Base-by-base conservation (phyloP, 2,329 filamentous ascomycete species). In the Paramyrothecium sp. region DNA sequence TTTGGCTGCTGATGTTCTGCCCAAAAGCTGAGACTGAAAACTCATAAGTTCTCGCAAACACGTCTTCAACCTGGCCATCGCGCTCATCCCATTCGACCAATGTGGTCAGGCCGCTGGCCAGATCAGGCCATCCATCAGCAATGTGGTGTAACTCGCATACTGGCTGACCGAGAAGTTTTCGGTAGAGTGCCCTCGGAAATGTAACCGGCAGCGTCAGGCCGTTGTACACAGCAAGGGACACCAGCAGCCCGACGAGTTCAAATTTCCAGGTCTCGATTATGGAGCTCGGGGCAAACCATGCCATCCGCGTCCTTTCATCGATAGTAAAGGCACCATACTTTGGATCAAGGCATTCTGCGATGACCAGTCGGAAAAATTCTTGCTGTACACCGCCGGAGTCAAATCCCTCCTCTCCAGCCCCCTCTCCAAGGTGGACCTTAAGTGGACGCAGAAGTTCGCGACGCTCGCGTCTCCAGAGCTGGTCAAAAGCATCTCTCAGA, bases 321-420 rank as follows among this genome's bases (percentile, higher is more conserved):
- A 91, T 83, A 0, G 87, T 89, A 70, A 98, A 98, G 55, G 90
- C 86, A 1, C 89, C 92, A 66, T 90, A 91, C 48, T 87, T 82
- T 4, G 91, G 89, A 64, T 91, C 82, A 50, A 98, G 81, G 3
- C 90, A 90, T 67, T 96, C 89, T 1, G 86, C 85, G 64, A 97
- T 87, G 19, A 91, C 87, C 26, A 97, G 75, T 17, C 92, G 87
- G 75, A 99, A 98, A 70, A 97, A 98, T 62, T 99, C 95, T 70
- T 97, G 93, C 65, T 97, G 94, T 1, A 99, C 93, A 61, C 95
- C 95, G 48, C 95, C 95, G 52, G 94, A 92, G 71, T 99, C 95
- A 34, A 96, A 86, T 0, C 95, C 95, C 70, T 96, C 88, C 71
- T 98, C 95, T 30, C 92, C 91, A 54, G 81, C 81, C 34, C 91